Percentiles rank a stretch among this genome's conserved stretches.
Conservation (phyloP, 306 rosid species). For the Medicago lupulina region DNA sequence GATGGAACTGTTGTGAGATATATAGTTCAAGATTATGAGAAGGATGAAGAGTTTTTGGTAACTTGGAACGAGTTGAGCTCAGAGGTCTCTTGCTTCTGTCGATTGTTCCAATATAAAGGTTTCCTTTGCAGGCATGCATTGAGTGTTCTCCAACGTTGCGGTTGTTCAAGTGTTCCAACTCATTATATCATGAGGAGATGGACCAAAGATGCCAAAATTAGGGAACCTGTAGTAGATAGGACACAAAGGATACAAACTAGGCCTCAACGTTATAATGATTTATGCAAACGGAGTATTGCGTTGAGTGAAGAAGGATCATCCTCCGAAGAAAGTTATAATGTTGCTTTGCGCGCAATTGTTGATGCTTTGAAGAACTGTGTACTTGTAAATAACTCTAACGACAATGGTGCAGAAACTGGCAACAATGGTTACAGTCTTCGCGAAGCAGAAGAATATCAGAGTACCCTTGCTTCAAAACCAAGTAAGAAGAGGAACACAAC, state of each 20-base stretch:
- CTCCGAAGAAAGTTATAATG: constrained; percentile 75
- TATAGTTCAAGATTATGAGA: constrained; percentile 87
- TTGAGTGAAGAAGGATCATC: constrained; percentile 93
- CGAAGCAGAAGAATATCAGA: constrained; percentile 72
- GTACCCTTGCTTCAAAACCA: constrained; percentile 58
- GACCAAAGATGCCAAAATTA: constrained; percentile 85
- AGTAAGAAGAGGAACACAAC: constrained; percentile 70
- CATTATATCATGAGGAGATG: constrained; percentile 83
- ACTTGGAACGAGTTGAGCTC: constrained; percentile 70
- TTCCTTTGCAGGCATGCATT: constrained; percentile 89
- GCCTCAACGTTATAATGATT: constrained; percentile 78
- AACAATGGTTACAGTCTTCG: constrained; percentile 57
- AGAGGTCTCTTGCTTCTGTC: constrained; percentile 87
- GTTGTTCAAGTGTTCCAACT: constrained; percentile 79
- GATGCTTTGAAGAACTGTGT: constrained; percentile 89
- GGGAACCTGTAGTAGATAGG: constrained; percentile 57
- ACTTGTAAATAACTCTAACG: constrained; percentile 69
- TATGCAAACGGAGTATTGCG: constrained; percentile 79
- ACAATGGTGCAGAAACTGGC: constrained; percentile 58
- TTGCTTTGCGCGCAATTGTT: constrained; percentile 68
- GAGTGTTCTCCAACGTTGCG: constrained; percentile 84
- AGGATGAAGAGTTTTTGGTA: constrained; percentile 69
- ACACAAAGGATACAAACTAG: constrained; percentile 62
- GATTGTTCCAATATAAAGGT: constrained; percentile 86
- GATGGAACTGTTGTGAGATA: constrained; percentile 65